Base-by-base conservation (phyloP, 1,284 basidiomycete species). In the Irpex sp. region DNA sequence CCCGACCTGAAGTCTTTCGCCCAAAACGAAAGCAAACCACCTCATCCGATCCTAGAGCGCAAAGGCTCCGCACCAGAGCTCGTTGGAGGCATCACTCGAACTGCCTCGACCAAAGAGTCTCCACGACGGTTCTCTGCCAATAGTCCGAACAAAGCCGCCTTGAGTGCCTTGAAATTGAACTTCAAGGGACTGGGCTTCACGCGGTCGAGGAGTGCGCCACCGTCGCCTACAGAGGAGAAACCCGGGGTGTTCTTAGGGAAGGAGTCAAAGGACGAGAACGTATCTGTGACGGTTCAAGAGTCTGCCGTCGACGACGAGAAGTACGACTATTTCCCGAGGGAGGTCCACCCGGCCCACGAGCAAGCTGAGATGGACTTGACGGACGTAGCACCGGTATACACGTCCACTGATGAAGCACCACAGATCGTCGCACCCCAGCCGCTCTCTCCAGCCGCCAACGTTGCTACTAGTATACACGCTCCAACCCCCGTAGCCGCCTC, bases 1-100 rank as follows among this genome's bases (percentile, higher is more conserved):
- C 81, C 80, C 22, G 80, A 89, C 74, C 89, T 90, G 22, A 90
- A 90, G 62, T 89, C 88, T 60, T 89, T 91, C 73, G 84, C 79
- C 18, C 74, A 76, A 32, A 71, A 75, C 22, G 75, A 78, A 38
- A 70, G 74, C 13, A 76, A 78, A 5, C 71, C 56, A 3, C 66
- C 71, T 59, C 79, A 79, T 6, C 79, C 82, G 0, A 75, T 82
- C 54, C 77, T 84, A 54, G 75, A 73, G 13, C 65, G 63, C 32
- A 71, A 76, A 5, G 75, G 76, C 6, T 68, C 76, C 15, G 69
- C 67, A 6, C 71, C 71, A 18, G 71, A 72, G 59, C 67, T 69
- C n/a, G 58, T 45, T 1, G 44, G 69, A 43, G 49, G 68, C 59
- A 24, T 69, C 32, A 43, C 67, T 6, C 24, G 10, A 18, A 32